These are phyloP conservation scores for Musa balbisiana DNA, from an alignment of 202 grass and related monocot species.

Conservation along the genomic window DNA sequence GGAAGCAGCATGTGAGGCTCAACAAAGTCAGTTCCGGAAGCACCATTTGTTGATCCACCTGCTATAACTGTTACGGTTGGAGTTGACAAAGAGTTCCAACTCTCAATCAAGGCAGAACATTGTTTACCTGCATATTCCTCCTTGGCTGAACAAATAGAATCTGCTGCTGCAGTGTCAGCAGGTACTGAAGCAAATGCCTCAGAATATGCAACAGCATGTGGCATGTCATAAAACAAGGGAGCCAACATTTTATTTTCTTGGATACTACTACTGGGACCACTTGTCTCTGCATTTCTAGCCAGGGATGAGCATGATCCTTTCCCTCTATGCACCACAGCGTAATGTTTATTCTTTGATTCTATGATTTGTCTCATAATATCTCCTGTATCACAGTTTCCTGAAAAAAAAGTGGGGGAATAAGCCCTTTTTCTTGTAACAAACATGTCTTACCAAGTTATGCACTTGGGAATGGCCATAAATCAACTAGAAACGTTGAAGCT, in stretches of 20 bases:
- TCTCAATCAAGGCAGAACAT: not conserved
- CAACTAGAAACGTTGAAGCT: too few relatives aligned
- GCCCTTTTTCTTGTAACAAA: not conserved
- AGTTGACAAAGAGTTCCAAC: too few relatives aligned
- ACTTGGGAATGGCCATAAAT: not conserved
- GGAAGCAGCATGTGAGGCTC: too few relatives aligned
- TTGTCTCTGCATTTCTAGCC: not conserved
- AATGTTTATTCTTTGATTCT: conserved; percentile 13
- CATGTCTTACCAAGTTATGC: not conserved
- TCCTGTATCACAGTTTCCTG: conserved; percentile 8
- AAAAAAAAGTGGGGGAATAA: not conserved
- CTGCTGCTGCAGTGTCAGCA: not conserved
- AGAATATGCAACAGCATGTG: not conserved
- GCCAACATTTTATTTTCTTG: not conserved
- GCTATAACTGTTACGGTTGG: too few relatives aligned
- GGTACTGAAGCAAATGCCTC: not conserved
- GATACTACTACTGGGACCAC: not conserved
- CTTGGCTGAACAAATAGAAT: not conserved
- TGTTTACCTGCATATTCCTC: not conserved
- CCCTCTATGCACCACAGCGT: not conserved
- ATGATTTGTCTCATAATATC: conserved; percentile 16
- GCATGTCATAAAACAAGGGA: not conserved
- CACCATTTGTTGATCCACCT: too few relatives aligned
- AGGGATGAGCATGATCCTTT: not conserved
- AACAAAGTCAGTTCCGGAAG: too few relatives aligned